A percentile compares a stretch with the other conserved stretches of the same genome.
Evolutionary conservation across 345 rosid genomes (phyloP).

Genomic region (Citropsis articulata): DNA sequence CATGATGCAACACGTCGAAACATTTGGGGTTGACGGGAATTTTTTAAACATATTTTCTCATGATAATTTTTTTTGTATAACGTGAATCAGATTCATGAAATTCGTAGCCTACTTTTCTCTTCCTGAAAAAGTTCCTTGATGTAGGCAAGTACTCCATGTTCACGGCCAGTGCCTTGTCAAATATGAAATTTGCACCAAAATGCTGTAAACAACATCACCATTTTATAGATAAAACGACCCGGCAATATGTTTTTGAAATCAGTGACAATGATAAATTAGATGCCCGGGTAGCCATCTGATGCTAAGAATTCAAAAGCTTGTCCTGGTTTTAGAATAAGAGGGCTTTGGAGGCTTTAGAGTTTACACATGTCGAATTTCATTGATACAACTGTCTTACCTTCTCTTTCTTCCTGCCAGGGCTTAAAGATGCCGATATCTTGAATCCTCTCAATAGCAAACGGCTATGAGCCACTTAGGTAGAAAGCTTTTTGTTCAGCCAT

Average conservation of each 20-base stretch:
- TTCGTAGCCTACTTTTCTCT: too few relatives aligned
- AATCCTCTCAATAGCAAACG: background rate
- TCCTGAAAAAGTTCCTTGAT: too few relatives aligned
- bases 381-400: background rate
- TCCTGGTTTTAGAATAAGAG: background rate
- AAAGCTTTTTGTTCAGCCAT: background rate
- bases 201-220: background rate
- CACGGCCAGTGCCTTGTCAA: too few relatives aligned
- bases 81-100: too few relatives aligned
- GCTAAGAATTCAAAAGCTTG: background rate
- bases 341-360: background rate
- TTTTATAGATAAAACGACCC: background rate
- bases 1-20: too few relatives aligned
- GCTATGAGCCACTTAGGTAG: background rate
- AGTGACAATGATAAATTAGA: background rate
- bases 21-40: too few relatives aligned
- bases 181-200: too few relatives aligned
- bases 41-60: too few relatives aligned
- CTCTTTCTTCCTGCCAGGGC: slow-evolving; percentile 15
- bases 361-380: background rate
- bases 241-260: background rate
- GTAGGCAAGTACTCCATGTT: too few relatives aligned
- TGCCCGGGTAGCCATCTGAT: background rate
- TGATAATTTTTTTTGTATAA: too few relatives aligned
- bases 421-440: background rate